Evolutionary conservation across 2,329 filamentous ascomycete species (phyloP), one percentile per base, ranked within the genome.

Genomic region (Fusarium newnesense): DNA sequence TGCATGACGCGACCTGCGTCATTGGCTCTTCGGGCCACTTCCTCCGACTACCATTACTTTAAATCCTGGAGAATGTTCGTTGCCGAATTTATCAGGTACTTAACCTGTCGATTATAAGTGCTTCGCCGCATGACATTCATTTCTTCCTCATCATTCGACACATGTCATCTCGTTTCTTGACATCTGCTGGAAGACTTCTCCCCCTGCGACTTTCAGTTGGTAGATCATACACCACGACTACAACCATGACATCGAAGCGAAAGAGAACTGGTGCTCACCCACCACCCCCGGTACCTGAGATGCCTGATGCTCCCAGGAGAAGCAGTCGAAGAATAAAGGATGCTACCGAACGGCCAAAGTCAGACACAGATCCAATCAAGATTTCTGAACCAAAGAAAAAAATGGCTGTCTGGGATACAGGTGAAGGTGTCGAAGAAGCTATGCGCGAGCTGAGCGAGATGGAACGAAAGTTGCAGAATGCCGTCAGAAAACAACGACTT

Each of bases 391-490:
- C 50, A 19, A 65, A 36, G n/a, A 57, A 28, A 30, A 5, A 26
- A 21, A 64, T 47, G n/a, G 64, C 52, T 21, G 52, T 74, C 28
- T 72, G 60, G 72, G 60, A 58, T 6, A 60, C 70, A 5, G 73
- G 64, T 43, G 69, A 76, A 34, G 75, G 77, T 4, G 80, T 86
- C 10, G 76, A 84, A 13, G 70, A 80, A 7, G 85, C 85, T 24
- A 81, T 86, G 67, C 81, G 82, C n/a, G 81, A 82, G n/a, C 79
- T 88, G 32, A 83, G 81, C 9, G 81, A 85, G 71, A 88, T 88
- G 85, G 87, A 88, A 50, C 78, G 83, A 21, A 80, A 80, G n/a
- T 76, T 89, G 6, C 82, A 83, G 34, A 80, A 79, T 9, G 82
- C 81, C 10, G 83, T 84, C 15, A 85, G 85, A 64, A 81, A 78